These are phyloP conservation scores for Phaeosphaeriaceae sp. DNA, from an alignment of 2,329 filamentous ascomycete genomes.

Conservation along the genomic window DNA sequence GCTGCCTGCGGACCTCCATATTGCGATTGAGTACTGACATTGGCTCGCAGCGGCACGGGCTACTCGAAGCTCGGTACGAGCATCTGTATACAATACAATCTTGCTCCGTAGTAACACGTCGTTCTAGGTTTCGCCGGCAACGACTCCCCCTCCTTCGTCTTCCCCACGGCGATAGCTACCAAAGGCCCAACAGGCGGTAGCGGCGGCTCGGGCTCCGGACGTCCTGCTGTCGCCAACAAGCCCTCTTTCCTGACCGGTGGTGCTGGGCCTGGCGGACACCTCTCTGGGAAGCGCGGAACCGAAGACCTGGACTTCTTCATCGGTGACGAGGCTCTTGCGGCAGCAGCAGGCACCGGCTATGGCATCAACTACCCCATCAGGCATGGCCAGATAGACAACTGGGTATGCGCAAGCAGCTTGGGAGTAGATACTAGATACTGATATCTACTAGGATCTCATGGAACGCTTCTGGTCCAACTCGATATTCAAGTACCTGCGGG, in stretches of 20 bases:
- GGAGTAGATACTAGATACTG: constrained; percentile 6
- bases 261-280: constrained; percentile 79
- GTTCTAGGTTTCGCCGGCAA: constrained; percentile 92
- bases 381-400: constrained; percentile 98
- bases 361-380: constrained; percentile 97
- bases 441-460: constrained; percentile 81
- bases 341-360: constrained; percentile 86
- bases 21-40: constrained; percentile 45
- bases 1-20: constrained; percentile 35
- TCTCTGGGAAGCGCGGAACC: constrained; percentile 91
- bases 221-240: constrained; percentile 91
- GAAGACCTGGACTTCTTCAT: constrained; percentile 99
- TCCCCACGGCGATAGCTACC: constrained; percentile 97
- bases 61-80: constrained; percentile 95
- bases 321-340: constrained; percentile 90
- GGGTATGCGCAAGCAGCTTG: constrained; percentile 64
- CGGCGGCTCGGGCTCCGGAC: constrained; percentile 81
- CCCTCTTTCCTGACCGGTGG: constrained; percentile 93
- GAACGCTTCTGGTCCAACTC: constrained; percentile 99
- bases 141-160: constrained; percentile 98
- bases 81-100: background rate
- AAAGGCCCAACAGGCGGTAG: constrained; percentile 76
- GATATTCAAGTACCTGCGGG: constrained; percentile 98
- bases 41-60: constrained; percentile 84
- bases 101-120: constrained; percentile 44